These are phyloP conservation scores for Bipolaris sorokiniana DNA, from an alignment of 2,329 filamentous ascomycete species.

Conservation along the genomic window DNA sequence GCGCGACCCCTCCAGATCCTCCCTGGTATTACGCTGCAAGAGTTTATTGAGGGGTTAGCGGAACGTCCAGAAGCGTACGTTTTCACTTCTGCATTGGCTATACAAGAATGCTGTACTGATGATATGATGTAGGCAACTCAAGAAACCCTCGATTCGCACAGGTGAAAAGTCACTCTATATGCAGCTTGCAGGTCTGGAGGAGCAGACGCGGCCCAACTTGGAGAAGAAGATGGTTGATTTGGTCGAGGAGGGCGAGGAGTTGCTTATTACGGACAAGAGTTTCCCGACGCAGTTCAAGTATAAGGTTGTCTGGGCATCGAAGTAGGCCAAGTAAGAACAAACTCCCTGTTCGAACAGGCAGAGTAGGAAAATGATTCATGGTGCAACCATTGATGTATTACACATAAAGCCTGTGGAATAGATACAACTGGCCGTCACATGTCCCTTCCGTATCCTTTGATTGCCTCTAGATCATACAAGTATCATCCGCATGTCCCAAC, in stretches of 20 bases:
- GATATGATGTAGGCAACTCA: conserved; percentile 68
- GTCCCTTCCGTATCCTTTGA: background rate
- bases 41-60: conserved; percentile 84
- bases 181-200: conserved; percentile 81
- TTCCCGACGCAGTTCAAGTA: conserved; percentile 76
- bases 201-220: conserved; percentile 83
- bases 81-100: background rate
- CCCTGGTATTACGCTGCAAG: conserved; percentile 73
- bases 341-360: background rate
- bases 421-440: background rate
- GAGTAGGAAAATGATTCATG: background rate
- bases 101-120: conserved; percentile 5
- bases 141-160: conserved; percentile 84
- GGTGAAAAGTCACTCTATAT: conserved; percentile 89
- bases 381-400: background rate
- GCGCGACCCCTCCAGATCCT: conserved; percentile 77
- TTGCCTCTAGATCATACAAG: conserved; percentile 12
- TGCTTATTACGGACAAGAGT: conserved; percentile 91
- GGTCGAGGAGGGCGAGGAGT: conserved; percentile 80
- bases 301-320: conserved; percentile 56
- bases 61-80: conserved; percentile 75
- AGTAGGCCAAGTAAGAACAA: background rate
- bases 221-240: conserved; percentile 77
- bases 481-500: conserved; percentile 15
- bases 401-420: background rate